Percentiles rank a stretch among this genome's conserved stretches.
These are phyloP conservation scores for Rhododendron ferrugineum DNA, from an alignment of 148 eudicot genomes.

Conservation along the genomic window DNA sequence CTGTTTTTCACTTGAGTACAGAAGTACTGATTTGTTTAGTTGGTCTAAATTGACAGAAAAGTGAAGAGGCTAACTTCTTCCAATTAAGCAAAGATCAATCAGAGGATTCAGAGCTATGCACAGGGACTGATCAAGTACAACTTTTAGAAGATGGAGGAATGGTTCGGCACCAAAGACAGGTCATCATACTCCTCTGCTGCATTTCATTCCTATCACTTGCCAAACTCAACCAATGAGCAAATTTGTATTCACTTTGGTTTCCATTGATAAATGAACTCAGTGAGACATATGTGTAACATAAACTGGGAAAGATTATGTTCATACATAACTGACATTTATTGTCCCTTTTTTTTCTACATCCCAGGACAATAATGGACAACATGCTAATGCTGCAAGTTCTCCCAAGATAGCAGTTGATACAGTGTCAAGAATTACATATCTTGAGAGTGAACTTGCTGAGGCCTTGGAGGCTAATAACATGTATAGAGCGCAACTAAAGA, in stretches of 20 bases:
- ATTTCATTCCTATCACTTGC: not conserved
- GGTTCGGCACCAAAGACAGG: not conserved
- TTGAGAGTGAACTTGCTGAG: conserved; percentile 51
- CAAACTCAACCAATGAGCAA: not conserved
- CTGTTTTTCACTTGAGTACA: not conserved
- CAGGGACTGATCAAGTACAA: conserved; percentile 15
- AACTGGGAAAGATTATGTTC: not conserved
- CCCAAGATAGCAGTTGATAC: not conserved
- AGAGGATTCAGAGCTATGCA: conserved; percentile 1
- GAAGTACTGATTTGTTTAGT: not conserved
- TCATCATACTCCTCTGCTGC: not conserved
- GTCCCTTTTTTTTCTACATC: not conserved
- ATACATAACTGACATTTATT: not conserved
- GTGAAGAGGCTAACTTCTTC: not conserved
- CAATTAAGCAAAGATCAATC: not conserved
- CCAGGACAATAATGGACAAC: conserved; percentile 4
- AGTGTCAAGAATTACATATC: conserved; percentile 27
- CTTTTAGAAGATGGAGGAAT: not conserved
- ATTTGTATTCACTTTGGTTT: not conserved
- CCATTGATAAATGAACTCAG: not conserved
- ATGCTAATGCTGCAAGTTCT: not conserved
- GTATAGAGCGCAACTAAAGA: conserved; percentile 51
- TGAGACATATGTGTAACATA: not conserved
- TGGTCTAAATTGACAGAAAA: conserved; percentile 5
- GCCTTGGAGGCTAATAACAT: conserved; percentile 57